Base-by-base conservation (phyloP, 2,329 filamentous ascomycete genomes). In the Xylaria hypoxylon region DNA sequence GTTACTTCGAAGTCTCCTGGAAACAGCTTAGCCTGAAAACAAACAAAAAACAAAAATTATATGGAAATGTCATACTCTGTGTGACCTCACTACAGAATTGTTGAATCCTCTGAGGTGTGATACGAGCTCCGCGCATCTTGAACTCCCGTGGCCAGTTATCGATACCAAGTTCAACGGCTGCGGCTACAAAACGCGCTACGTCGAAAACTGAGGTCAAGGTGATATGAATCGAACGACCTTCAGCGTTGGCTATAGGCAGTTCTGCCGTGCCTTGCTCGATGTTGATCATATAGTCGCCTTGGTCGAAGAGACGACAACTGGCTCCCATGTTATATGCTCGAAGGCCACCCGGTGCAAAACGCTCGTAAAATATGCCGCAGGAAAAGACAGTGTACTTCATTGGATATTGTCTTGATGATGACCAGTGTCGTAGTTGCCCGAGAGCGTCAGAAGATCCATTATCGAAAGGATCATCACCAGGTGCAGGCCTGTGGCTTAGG, bases 361-460 rank as follows among this genome's bases (percentile, higher is more conserved):
- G 83, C 75, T 94, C 91, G 82, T 93, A 94, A 70, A 94, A 88
- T 33, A 93, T 79, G 22, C 92, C 92, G 71, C 92, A 94, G 0
- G 89, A 87, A 77, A 94, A 93, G 28, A 89, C 82, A 0, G 91
- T 93, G 67, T 86, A 92, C 47, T 85, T 84, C 80, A 94, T 91
- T 50, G 81, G 79, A 65, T 83, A 78, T 1, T 81, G 79, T 47
- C 72, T 76, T 2, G 81, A 79, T 4, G 80, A 75, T 15, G 81
- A 78, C 76, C 87, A 89, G 55, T 87, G 82, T 53, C 84, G 81
- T 52, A 78, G 74, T 51, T 73, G 71, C n/a, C 62, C 64, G 5
- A 90, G 80, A 1, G 89, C 89, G n/a, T 82, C 81, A 11, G 81
- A 80, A 24, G 86, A 87, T 22, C 85, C 86, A 51, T 86, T 86